Evolutionary conservation across 1,139 yeast genomes (phyloP), one percentile per base, ranked within the genome.

Genomic region (Candida tropicalis): DNA sequence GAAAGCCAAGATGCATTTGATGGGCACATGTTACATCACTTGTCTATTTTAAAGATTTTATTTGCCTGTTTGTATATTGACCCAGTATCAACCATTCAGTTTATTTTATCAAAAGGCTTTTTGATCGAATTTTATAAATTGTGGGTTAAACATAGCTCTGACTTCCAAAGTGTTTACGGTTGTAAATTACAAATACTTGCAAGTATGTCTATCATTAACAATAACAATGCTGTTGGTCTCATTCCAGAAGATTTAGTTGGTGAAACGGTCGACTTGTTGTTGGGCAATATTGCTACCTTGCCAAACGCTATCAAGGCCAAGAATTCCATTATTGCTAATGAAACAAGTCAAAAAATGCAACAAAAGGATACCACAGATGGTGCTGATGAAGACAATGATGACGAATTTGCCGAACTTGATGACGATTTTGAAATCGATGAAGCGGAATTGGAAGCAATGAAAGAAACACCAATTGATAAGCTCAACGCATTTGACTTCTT

Each of bases 141-240:
- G 47, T 78, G 82, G 82, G 65, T 77, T 48, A 67, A 73, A 48
- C 64, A 76, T 52, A 66, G 73, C 28, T 69, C 61, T 25, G 73
- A 70, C 49, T 73, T 77, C 62, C 75, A 70, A 50, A 77, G 81
- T 55, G 83, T 78, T 15, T 78, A 77, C 49, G 84, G 82, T 18
- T 70, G 81, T 50, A 79, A 79, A 54, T 62, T 79, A 36, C 82
- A 79, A 57, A 70, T 77, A 5, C 60, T 78, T 54, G 70, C 79
- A 1, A 56, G 68, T 26, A 55, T 69, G 43, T 50, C 72, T 3
- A 58, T 74, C 20, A 49, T 72, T 12, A 55, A 60, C 41, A 66
- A 61, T 40, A 58, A 64, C 11, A 63, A 60, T 16, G 63, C 61
- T 17, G 53, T 68, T 29, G 46, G 57, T n/a, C 49, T 58, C 18